A percentile compares a stretch with the other conserved stretches of the same genome.
Evolutionary conservation across 495 filamentous ascomycete genomes (phyloP).

Genomic region (Neurospora africana): DNA sequence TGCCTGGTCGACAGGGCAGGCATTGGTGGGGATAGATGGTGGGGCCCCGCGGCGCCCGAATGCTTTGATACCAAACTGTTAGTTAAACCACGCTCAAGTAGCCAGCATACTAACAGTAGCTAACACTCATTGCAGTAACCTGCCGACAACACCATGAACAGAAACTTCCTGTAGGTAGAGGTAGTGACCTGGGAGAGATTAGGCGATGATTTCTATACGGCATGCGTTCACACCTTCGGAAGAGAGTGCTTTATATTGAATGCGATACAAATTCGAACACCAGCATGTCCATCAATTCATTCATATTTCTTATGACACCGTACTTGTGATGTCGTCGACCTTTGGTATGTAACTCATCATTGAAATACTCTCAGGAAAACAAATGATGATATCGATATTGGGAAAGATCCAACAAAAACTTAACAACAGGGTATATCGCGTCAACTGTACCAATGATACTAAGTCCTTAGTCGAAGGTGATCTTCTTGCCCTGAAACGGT

Average conservation of each 20-base stretch:
- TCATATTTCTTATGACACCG: background rate
- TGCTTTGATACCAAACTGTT: background rate
- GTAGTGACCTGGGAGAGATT: too few relatives aligned
- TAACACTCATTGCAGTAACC: background rate
- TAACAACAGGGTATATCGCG: background rate
- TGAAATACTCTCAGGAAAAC: background rate
- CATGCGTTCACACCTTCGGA: background rate
- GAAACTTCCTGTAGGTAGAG: too few relatives aligned
- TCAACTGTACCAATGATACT: background rate
- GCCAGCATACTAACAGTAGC: background rate
- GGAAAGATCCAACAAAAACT: background rate
- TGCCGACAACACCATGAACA: background rate
- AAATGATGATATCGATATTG: background rate
- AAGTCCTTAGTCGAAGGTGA: slow-evolving; percentile 63
- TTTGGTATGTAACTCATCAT: background rate
- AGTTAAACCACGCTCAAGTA: background rate
- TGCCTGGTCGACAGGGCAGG: background rate
- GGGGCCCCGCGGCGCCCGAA: background rate
- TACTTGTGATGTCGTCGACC: background rate
- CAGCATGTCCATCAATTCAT: background rate
- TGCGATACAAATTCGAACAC: background rate
- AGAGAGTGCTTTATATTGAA: background rate
- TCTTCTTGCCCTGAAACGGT: slow-evolving; percentile 77
- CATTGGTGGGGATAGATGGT: background rate
- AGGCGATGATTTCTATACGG: background rate